Evolutionary conservation across 768 basidiomycete genomes (phyloP), one percentile per base, ranked within the genome.

Genomic region (Xerocomellus chrysenteron): DNA sequence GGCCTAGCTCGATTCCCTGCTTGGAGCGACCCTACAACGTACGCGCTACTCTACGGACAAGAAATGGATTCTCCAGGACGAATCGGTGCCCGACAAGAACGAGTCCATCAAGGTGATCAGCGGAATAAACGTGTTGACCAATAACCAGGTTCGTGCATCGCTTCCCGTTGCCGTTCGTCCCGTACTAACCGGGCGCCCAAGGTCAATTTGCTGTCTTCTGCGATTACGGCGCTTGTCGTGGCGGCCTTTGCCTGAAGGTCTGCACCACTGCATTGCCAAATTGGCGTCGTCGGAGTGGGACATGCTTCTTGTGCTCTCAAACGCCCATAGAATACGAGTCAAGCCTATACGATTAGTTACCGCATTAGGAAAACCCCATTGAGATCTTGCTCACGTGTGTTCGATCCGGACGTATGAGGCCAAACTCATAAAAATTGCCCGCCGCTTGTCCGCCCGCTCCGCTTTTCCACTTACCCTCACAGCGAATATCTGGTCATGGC

Each of bases 21-120:
- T 97, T 17, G 95, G 95, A 2, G 93, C 94, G 6, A 93, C 90
- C 6, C 68, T 96, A 1, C 95, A 98, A 64, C 76, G 80, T 52
- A 93, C 92, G 5, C 80, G 85, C 28, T 96, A 86, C 72, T 87
- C 87, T 6, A 73, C 73, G 44, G 74, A 76, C 21, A 80, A 78
- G 59, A 84, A 84, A 63, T 73, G 80, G 43, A 78, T 97, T 47
- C 75, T 92, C 14, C 84, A 86, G 47, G 85, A 90, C 61, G 76
- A 75, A 14, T 70, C 74, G 1, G 68, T 69, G 12, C 60, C 59
- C 35, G 68, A 66, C 16, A 54, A 52, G 45, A 72, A 75, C 13
- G 78, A 82, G 54, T 76, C 82, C 12, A 73, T 88, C 53, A 83
- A 81, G 61, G 74, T 82, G 47, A 77, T 85, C 42, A 79, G 79